phyloP scores from a whole-genome alignment of 345 rosid genomes.

The Cardiospermum halicacabum region DNA sequence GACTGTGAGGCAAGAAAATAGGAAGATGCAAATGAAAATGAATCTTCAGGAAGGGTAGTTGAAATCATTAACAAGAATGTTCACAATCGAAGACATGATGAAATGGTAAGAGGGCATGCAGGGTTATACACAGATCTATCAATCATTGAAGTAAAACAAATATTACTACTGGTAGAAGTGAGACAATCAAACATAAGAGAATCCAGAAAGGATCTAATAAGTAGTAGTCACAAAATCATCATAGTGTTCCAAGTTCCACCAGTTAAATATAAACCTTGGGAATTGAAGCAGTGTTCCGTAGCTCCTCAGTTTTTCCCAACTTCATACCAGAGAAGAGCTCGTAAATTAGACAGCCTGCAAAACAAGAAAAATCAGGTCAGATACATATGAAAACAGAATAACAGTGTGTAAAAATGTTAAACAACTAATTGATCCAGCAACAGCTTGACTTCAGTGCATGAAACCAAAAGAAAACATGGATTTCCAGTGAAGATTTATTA shows the following conservation, averaged over 20 bases:
- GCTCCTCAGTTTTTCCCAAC: constrained; percentile 90
- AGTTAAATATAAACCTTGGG: constrained; percentile 62
- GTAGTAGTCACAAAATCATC: background rate
- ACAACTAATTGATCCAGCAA: background rate
- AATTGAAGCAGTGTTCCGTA: constrained; percentile 87
- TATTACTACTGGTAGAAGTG: background rate
- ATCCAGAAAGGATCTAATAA: background rate
- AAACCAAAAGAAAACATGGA: background rate
- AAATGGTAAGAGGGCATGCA: background rate
- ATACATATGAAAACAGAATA: background rate
- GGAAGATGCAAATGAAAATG: constrained; percentile 37
- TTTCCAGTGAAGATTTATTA: background rate
- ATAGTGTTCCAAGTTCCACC: background rate
- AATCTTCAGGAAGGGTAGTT: constrained; percentile 24
- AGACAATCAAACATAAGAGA: background rate
- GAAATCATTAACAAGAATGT: constrained; percentile 9
- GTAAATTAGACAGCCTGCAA: constrained; percentile 83
- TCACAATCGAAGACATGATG: background rate
- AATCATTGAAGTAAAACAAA: background rate
- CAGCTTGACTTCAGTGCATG: background rate
- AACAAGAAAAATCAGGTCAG: constrained; percentile 1
- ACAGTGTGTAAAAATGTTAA: background rate
- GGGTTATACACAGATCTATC: background rate
- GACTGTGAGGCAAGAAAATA: constrained; percentile 67
- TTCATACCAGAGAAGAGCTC: constrained; percentile 85